phyloP scores from a whole-genome alignment of 2,329 filamentous ascomycete species.

The Triangularia setosa region DNA sequence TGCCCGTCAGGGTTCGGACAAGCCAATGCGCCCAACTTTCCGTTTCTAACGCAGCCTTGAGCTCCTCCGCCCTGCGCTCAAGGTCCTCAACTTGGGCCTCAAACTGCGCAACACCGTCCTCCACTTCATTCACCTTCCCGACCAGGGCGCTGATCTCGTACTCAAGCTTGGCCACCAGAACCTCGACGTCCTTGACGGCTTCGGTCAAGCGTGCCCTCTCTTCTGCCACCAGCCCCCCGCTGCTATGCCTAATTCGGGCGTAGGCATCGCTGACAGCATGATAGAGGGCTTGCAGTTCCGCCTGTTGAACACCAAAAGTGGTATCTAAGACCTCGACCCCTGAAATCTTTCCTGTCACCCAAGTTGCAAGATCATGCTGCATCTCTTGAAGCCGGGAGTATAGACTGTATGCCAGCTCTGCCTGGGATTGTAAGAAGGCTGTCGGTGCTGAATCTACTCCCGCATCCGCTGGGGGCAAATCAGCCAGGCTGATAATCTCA shows the following conservation, averaged over 20 bases:
- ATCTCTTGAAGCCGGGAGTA: constrained; percentile 51
- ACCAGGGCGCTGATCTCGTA: constrained; percentile 84
- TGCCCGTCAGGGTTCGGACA: constrained; percentile 56
- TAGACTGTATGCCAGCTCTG: constrained; percentile 53
- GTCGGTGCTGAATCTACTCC: background rate
- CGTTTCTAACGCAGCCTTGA: constrained; percentile 60
- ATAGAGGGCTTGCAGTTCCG: constrained; percentile 64
- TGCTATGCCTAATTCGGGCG: constrained; percentile 61
- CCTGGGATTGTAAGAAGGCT: background rate
- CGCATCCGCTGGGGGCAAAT: constrained; percentile 26
- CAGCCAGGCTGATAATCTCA: constrained; percentile 41
- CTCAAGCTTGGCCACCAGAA: constrained; percentile 78
- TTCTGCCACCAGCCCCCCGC: constrained; percentile 64
- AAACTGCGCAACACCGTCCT: constrained; percentile 76
- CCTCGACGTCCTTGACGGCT: constrained; percentile 72
- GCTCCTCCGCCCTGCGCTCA: constrained; percentile 58
- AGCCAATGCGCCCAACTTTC: constrained; percentile 64
- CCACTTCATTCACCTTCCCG: constrained; percentile 79
- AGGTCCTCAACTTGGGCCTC: constrained; percentile 72
- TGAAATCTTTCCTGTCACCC: constrained; percentile 57
- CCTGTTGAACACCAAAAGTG: constrained; percentile 58
- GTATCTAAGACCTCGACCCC: constrained; percentile 58
- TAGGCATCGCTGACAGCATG: constrained; percentile 67
- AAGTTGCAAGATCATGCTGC: constrained; percentile 51
- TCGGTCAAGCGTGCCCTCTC: constrained; percentile 68